Evolutionary conservation across 768 basidiomycete species (phyloP).

Genomic region (Terana coerulea): DNA sequence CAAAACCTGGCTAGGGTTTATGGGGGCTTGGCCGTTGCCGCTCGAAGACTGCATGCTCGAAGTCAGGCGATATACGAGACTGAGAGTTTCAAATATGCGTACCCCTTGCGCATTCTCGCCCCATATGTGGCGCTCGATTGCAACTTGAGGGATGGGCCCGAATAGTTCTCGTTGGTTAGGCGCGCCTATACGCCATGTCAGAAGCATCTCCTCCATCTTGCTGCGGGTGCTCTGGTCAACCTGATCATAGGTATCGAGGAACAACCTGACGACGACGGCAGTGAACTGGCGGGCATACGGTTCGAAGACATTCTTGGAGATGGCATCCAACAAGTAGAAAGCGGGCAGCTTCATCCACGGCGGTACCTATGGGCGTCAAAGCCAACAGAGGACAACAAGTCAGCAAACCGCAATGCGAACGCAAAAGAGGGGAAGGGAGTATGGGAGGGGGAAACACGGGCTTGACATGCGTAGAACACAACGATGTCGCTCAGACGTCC

Average conservation of each 20-base stretch:
- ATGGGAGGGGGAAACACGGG: background rate
- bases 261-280: slow-evolving; percentile 76
- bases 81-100: background rate
- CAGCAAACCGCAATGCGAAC: slow-evolving; percentile 48
- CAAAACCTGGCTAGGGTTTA: slow-evolving; percentile 76
- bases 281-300: slow-evolving; percentile 89
- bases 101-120: slow-evolving; percentile 43
- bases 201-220: slow-evolving; percentile 98
- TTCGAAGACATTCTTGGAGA: slow-evolving; percentile 93
- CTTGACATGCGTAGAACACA: background rate
- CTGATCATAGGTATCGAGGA: slow-evolving; percentile 81
- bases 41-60: slow-evolving; percentile 18
- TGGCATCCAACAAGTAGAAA: slow-evolving; percentile 94
- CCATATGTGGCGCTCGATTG: slow-evolving; percentile 85
- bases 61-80: background rate
- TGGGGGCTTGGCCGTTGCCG: slow-evolving; percentile 38
- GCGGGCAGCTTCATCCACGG: slow-evolving; percentile 89
- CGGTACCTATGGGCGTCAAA: slow-evolving; percentile 59
- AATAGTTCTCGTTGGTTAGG: slow-evolving; percentile 82
- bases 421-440: slow-evolving; percentile 12
- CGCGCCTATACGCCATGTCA: slow-evolving; percentile 90
- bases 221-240: slow-evolving; percentile 82
- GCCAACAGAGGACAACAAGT: slow-evolving; percentile 44
- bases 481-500: slow-evolving; percentile 13
- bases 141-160: slow-evolving; percentile 70